Base-by-base conservation (phyloP, 371 early-diverging fungal genomes). In the Mucor circinelloides region DNA sequence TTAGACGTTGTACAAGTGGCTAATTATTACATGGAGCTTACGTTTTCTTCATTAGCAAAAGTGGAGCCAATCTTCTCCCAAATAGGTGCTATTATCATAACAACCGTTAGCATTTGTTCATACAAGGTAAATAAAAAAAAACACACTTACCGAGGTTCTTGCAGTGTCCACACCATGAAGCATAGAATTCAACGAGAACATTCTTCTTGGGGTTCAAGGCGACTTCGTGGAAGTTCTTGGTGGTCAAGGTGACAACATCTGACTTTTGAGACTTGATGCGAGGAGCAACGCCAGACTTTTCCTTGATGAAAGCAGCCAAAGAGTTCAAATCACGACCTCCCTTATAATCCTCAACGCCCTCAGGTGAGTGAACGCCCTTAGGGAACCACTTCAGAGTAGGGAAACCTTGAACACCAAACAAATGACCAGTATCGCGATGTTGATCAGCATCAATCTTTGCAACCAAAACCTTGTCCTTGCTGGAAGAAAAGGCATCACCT, bases 371-470 rank as follows among this genome's bases (percentile, higher is more conserved):
- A 52, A 81, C 78, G 50, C 92, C 94, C 76, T 93, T 91, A 67
- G 93, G 90, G 87, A 97, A 96, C 93, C 94, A 95, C 77, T 96
- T 97, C 64, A 97, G 73, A 4, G 96, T 96, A 17, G 98, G 98
- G 85, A 92, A 97, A 7, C 96, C 93, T 68, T 82, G 77, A 60
- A 96, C 81, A 59, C 80, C 92, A 72, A 85, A 97, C 38, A 83
- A 78, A 58, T 69, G 69, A 57, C 95, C 96, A 56, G 92, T 82
- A 64, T 88, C 89, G 69, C 89, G 90, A 84, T 94, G 88, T 32
- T 82, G 80, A 70, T 96, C 97, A 59, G 95, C 96, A 81, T 97
- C 91, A 32, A 97, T 88, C 74, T 95, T 93, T 76, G 95, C 96
- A 69, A 98, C 93, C 55, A 95, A 78, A 25, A 97, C 89, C 44